These are phyloP conservation scores for Warburgia ugandensis DNA, from an alignment of 164 flowering plant species.

Conservation along the genomic window DNA sequence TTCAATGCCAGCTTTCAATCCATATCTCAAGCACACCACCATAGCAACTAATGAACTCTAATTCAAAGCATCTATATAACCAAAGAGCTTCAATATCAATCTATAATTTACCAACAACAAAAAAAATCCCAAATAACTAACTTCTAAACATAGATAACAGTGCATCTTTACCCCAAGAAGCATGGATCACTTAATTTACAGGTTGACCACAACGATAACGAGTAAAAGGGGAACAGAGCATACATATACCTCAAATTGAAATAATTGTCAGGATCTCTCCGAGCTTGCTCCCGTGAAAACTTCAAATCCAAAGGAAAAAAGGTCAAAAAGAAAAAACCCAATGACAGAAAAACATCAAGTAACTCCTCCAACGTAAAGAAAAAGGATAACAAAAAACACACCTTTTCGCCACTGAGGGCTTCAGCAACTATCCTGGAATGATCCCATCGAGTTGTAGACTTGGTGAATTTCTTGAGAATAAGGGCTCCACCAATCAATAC, in stretches of 20 bases:
- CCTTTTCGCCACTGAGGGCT: conserved; percentile 83
- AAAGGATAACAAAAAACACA: conserved; percentile 3
- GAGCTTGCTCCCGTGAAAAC: conserved; percentile 84
- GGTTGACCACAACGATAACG: no score
- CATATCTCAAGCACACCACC: no score
- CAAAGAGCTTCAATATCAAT: no score
- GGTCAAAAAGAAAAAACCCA: background rate
- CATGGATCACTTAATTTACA: no score
- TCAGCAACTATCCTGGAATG: conserved; percentile 66
- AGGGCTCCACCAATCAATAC: conserved; percentile 74
- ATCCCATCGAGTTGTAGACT: conserved; percentile 89
- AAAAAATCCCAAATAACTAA: no score
- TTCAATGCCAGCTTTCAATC: no score
- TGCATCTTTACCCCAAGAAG: no score
- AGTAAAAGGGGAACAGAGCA: no score
- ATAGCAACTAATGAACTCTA: no score
- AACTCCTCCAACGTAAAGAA: background rate
- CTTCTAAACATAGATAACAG: no score
- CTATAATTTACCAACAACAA: no score
- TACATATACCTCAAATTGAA: conserved; percentile 82
- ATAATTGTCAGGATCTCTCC: conserved; percentile 74
- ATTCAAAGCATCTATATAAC: no score
- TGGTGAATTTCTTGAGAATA: conserved; percentile 61
- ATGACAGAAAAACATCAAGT: background rate
- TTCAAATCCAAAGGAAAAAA: conserved; percentile 12